Conservation (phyloP, 306 rosid species). For the Lablab purpureus region DNA sequence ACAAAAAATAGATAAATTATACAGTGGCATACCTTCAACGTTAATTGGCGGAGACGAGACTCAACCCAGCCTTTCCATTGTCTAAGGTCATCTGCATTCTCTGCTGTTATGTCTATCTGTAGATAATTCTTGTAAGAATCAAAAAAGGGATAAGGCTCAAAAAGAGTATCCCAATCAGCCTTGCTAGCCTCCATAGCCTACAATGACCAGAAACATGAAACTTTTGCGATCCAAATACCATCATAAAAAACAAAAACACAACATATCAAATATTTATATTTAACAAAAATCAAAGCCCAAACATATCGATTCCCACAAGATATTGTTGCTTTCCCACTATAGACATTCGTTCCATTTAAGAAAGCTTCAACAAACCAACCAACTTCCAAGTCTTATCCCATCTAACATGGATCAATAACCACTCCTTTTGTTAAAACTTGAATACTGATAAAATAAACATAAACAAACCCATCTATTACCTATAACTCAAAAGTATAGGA, state of each 20-base stretch:
- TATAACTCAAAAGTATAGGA: neutral
- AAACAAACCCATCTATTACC: conserved; percentile 20
- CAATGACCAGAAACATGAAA: conserved; percentile 49
- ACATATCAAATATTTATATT: neutral
- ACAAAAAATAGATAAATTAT: neutral
- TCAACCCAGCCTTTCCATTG: conserved; percentile 99
- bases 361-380: conserved; percentile 16
- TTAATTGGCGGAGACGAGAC: conserved; percentile 94
- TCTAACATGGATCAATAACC: conserved; percentile 11
- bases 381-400: conserved; percentile 1
- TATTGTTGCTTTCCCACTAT: neutral
- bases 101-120: conserved; percentile 82
- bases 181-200: conserved; percentile 87
- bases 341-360: conserved; percentile 4
- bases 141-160: conserved; percentile 85
- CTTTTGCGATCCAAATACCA: conserved; percentile 20
- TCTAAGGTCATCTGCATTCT: conserved; percentile 85
- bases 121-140: conserved; percentile 88
- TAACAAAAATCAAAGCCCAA: conserved; percentile 4
- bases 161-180: conserved; percentile 94
- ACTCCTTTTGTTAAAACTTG: conserved; percentile 5
- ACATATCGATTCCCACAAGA: conserved; percentile 21
- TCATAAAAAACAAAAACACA: neutral
- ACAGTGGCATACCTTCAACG: conserved; percentile 72
- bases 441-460: conserved; percentile 3